A percentile compares a stretch with the other conserved stretches of the same genome.
phyloP scores from a whole-genome alignment of 495 filamentous ascomycete species.

The Cercophora newfieldiana region DNA sequence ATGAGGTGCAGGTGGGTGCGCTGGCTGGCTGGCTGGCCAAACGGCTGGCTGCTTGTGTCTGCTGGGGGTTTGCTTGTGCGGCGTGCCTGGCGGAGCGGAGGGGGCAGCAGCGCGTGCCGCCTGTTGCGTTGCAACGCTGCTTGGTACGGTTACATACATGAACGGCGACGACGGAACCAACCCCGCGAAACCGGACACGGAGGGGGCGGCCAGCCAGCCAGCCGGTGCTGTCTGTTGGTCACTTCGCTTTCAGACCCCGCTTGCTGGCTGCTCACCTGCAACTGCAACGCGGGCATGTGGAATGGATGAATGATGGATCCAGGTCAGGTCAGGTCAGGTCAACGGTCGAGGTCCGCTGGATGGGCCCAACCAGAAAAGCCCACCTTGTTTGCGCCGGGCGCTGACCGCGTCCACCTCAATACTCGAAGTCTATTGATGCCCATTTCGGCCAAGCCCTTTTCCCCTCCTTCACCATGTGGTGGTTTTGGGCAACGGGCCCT shows the following conservation, averaged over 20 bases:
- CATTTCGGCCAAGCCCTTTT: background rate
- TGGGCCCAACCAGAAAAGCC: too few species aligned
- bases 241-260: background rate
- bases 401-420: background rate
- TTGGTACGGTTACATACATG: conserved; percentile 18
- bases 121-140: background rate
- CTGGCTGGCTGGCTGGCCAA: too few species aligned
- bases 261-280: background rate
- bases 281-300: too few species aligned
- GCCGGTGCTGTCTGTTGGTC: background rate
- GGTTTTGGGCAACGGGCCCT: background rate
- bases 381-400: background rate
- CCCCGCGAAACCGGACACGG: conserved; percentile 12
- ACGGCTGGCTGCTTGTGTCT: background rate
- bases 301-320: background rate
- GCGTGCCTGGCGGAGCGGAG: background rate
- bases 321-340: background rate
- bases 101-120: background rate
- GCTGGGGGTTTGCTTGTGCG: too few species aligned
- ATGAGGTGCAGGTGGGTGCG: too few species aligned
- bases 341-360: background rate
- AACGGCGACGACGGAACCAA: conserved; percentile 15
- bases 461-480: background rate
- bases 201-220: background rate
- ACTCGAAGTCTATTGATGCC: background rate